phyloP scores from a whole-genome alignment of 257 asterid species.

The Nicotiana attenuata region DNA sequence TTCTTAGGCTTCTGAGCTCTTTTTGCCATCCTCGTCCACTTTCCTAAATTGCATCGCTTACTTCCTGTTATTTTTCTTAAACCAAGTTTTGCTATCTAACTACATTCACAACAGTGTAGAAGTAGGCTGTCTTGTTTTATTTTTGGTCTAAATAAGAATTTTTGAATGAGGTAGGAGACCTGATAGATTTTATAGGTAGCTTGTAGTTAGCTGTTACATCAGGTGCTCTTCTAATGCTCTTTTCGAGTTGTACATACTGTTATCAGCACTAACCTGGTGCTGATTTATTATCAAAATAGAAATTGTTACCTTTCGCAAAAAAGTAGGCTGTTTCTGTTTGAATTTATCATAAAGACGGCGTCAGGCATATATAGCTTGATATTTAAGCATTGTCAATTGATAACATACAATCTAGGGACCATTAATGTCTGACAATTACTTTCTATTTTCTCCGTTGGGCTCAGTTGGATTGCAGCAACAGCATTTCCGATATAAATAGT shows the following conservation, averaged over 20 bases:
- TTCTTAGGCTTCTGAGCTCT: not conserved
- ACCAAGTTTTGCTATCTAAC: not conserved
- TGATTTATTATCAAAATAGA: too few relatives aligned
- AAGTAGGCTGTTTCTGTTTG: slow-evolving; percentile 11
- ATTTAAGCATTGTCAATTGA: not conserved
- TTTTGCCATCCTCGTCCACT: not conserved
- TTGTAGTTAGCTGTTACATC: too few relatives aligned
- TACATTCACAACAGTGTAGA: not conserved
- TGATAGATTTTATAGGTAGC: too few relatives aligned
- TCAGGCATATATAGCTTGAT: not conserved
- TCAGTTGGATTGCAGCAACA: not conserved
- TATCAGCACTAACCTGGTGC: too few relatives aligned
- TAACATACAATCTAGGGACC: not conserved
- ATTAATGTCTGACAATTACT: not conserved
- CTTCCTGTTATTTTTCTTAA: not conserved
- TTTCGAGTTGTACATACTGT: too few relatives aligned
- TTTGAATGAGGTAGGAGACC: too few relatives aligned
- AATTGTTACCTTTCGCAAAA: too few relatives aligned
- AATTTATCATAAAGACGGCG: not conserved
- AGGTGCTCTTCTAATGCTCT: too few relatives aligned
- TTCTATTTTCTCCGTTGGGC: not conserved
- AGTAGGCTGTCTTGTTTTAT: not conserved
- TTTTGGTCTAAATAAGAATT: too few relatives aligned
- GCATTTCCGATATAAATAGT: not conserved
- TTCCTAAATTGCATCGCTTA: not conserved